Percentiles rank a stretch among this genome's conserved stretches.
phyloP scores from a whole-genome alignment of 352 stramenopile genomes.

The Phytophthora chlamydospora region DNA sequence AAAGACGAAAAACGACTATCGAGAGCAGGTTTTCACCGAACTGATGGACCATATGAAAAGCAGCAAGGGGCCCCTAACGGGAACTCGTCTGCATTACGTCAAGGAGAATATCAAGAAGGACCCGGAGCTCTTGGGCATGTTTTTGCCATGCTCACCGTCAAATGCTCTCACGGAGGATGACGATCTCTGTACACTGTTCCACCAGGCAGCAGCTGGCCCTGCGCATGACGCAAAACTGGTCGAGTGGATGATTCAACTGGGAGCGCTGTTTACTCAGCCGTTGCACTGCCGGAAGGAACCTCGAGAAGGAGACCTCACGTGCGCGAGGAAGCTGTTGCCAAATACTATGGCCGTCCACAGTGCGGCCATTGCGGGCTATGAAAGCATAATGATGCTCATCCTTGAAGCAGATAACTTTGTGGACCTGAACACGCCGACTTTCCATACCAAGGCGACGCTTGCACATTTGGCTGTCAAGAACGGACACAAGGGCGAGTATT shows the following conservation, averaged over 20 bases:
- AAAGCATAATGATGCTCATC: constrained; percentile 24
- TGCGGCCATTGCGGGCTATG: constrained; percentile 20
- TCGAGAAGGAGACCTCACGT: constrained; percentile 1
- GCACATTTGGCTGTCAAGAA: constrained; percentile 25
- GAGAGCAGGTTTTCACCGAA: constrained; percentile 13
- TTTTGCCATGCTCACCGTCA: neutral
- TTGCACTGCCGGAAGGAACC: constrained; percentile 15
- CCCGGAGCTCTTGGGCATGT: constrained; percentile 10
- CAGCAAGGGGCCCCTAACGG: constrained; percentile 12
- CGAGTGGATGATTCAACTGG: constrained; percentile 46
- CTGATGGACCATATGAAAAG: constrained; percentile 9
- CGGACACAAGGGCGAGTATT: constrained; percentile 15
- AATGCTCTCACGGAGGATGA: neutral
- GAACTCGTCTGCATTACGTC: too few relatives aligned
- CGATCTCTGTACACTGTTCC: constrained; percentile 21
- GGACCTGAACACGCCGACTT: constrained; percentile 29
- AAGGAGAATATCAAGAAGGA: constrained; percentile 21
- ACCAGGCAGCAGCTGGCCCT: constrained; percentile 34
- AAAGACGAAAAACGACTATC: neutral
- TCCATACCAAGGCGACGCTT: constrained; percentile 27
- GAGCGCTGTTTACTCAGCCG: constrained; percentile 12
- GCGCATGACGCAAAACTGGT: constrained; percentile 29
- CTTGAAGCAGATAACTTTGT: constrained; percentile 27
- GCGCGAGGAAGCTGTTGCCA: neutral
- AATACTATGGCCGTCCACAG: constrained; percentile 28